Conservation (phyloP, 2,329 filamentous ascomycete species). For the Colletotrichum acutatum region DNA sequence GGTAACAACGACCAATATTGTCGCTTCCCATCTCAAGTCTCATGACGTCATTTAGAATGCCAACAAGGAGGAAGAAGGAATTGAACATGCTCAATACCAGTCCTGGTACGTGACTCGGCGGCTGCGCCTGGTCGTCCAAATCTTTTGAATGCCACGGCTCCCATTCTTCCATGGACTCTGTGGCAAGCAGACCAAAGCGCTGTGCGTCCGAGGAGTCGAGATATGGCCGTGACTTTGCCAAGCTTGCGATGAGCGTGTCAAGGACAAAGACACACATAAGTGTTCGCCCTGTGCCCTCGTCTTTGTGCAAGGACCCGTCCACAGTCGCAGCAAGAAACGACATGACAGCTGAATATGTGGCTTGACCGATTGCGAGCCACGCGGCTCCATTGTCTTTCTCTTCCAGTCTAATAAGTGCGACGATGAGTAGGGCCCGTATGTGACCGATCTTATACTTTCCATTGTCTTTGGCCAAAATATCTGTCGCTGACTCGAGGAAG, state of each 20-base stretch:
- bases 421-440: constrained; percentile 10
- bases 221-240: constrained; percentile 14
- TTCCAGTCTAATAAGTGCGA: constrained; percentile 10
- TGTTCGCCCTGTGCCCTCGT: constrained; percentile 4
- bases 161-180: constrained; percentile 18
- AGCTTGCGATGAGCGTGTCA: constrained; percentile 21
- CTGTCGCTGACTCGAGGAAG: neutral
- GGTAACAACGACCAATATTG: neutral
- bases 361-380: constrained; percentile 25
- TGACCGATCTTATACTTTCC: neutral
- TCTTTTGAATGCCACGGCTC: constrained; percentile 9
- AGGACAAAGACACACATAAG: constrained; percentile 17
- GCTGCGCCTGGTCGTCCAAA: neutral
- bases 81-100: constrained; percentile 17
- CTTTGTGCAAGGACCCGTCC: neutral
- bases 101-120: neutral
- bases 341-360: neutral
- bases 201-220: neutral
- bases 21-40: neutral
- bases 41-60: neutral
- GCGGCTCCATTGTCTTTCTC: neutral
- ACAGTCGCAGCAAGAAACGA: neutral
- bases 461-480: neutral
- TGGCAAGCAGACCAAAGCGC: neutral
- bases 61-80: neutral